Percentiles rank a stretch among this genome's conserved stretches.
Evolutionary conservation across 73 alveolate genomes (phyloP).

Genomic region (Effrenium voratum): DNA sequence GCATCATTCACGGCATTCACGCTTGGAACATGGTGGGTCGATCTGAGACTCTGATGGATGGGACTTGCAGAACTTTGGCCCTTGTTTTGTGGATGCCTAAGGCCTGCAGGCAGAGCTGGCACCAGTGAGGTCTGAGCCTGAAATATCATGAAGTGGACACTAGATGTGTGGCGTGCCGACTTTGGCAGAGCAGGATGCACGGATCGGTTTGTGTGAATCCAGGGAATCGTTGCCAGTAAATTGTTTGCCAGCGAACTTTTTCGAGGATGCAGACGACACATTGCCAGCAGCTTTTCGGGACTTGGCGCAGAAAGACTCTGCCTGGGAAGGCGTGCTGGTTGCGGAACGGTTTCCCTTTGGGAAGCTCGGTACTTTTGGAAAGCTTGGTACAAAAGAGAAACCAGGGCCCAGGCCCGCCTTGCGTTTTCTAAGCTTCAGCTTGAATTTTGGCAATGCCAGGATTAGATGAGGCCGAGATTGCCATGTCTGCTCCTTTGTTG

Average conservation of each 20-base stretch:
- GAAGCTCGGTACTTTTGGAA: no score
- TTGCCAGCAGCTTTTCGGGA: slow-evolving; percentile 31
- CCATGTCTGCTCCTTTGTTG: slow-evolving; percentile 34
- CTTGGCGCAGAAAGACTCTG: slow-evolving; percentile 49
- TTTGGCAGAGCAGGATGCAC: not conserved
- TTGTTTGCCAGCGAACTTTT: not conserved
- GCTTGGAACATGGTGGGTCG: not conserved
- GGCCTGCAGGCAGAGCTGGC: not conserved
- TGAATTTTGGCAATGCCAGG: no score
- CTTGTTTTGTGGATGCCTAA: not conserved
- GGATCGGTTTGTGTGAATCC: not conserved
- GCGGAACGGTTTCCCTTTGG: not conserved
- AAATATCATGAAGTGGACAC: not conserved
- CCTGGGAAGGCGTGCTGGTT: slow-evolving; percentile 27
- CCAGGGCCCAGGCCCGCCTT: no score
- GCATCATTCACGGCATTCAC: not conserved
- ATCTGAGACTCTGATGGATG: not conserved
- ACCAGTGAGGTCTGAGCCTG: not conserved
- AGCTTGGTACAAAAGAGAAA: no score
- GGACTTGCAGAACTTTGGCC: not conserved
- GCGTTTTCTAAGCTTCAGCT: no score
- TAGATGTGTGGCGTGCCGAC: not conserved
- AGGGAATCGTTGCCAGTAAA: not conserved
- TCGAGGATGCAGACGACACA: slow-evolving; percentile 13
- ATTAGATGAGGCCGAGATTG: slow-evolving; percentile 40